phyloP scores from a whole-genome alignment of 257 asterid genomes.

The Solanum chaucha region DNA sequence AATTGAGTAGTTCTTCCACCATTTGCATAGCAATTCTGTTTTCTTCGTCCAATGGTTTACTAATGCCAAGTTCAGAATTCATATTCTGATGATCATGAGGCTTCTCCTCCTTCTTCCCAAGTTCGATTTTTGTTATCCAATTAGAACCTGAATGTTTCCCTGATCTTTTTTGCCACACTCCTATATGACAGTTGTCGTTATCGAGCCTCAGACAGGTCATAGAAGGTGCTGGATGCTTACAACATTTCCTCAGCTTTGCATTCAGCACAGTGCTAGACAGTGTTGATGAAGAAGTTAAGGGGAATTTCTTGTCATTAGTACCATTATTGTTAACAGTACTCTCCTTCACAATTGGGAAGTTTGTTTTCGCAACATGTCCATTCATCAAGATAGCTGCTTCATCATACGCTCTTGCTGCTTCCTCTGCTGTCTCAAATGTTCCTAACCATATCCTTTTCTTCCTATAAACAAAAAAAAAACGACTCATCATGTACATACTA shows the following conservation, averaged over 20 bases:
- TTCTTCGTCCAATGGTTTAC: conserved; percentile 45
- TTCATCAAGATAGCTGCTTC: conserved; percentile 63
- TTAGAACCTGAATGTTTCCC: conserved; percentile 39
- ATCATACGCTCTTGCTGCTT: conserved; percentile 68
- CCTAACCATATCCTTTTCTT: conserved; percentile 81
- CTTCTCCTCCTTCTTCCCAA: conserved; percentile 13
- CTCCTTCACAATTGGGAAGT: conserved; percentile 25
- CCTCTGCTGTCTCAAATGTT: conserved; percentile 67
- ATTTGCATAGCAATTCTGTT: conserved; percentile 65
- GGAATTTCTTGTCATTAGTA: neutral
- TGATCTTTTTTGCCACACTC: conserved; percentile 65
- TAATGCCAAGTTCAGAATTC: neutral
- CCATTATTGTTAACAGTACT: neutral
- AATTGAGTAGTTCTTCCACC: conserved; percentile 74
- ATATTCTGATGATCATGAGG: neutral
- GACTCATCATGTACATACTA: neutral
- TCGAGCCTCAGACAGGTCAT: conserved; percentile 69
- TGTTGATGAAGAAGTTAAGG: conserved; percentile 1
- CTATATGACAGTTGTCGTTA: conserved; percentile 41
- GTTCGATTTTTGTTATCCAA: conserved; percentile 69
- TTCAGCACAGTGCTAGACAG: conserved; percentile 33
- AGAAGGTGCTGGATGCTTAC: conserved; percentile 64
- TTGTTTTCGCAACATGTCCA: conserved; percentile 62
- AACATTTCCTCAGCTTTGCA: conserved; percentile 56
- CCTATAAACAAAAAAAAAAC: conserved; percentile 6